phyloP scores from a whole-genome alignment of 2,329 filamentous ascomycete genomes.

The Colletotrichum neosansevieriae region DNA sequence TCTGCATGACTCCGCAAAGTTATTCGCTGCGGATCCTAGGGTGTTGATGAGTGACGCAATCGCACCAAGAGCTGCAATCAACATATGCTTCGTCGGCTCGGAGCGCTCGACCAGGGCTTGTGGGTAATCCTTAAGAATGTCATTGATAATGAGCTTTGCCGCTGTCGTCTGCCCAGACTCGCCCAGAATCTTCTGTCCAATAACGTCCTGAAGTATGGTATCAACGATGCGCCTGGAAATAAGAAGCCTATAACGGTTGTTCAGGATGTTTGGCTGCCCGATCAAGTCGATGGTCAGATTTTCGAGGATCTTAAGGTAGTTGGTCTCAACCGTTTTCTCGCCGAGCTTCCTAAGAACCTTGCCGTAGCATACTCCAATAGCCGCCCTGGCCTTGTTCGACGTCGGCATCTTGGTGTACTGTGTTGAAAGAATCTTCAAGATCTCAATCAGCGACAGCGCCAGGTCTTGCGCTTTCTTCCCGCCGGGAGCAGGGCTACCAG shows the following conservation, averaged over 20 bases:
- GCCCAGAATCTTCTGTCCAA: slow-evolving; percentile 84
- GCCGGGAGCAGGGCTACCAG: slow-evolving; percentile 79
- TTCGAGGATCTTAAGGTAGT: slow-evolving; percentile 84
- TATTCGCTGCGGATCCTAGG: slow-evolving; percentile 84
- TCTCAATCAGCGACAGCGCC: slow-evolving; percentile 79
- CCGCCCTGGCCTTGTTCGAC: slow-evolving; percentile 83
- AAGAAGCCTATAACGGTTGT: slow-evolving; percentile 89
- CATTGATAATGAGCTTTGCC: slow-evolving; percentile 84
- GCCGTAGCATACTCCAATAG: slow-evolving; percentile 88
- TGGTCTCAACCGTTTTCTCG: slow-evolving; percentile 83
- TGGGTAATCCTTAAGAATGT: slow-evolving; percentile 93
- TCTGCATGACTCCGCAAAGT: slow-evolving; percentile 84
- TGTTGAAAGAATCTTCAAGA: slow-evolving; percentile 81
- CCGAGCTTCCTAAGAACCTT: slow-evolving; percentile 83
- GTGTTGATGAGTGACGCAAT: slow-evolving; percentile 82
- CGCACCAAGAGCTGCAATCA: slow-evolving; percentile 83
- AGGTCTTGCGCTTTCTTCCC: slow-evolving; percentile 79
- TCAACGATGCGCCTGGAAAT: slow-evolving; percentile 87
- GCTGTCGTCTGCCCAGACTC: slow-evolving; percentile 90
- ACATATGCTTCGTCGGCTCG: slow-evolving; percentile 88
- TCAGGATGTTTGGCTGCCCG: slow-evolving; percentile 78
- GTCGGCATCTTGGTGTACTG: slow-evolving; percentile 86
- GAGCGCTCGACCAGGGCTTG: slow-evolving; percentile 87
- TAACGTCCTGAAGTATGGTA: slow-evolving; percentile 84
- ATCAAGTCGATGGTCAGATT: slow-evolving; percentile 86